A percentile compares a stretch with the other conserved stretches of the same genome.
phyloP scores from a whole-genome alignment of 2,329 filamentous ascomycete species.

The Trichoderma harzianum region DNA sequence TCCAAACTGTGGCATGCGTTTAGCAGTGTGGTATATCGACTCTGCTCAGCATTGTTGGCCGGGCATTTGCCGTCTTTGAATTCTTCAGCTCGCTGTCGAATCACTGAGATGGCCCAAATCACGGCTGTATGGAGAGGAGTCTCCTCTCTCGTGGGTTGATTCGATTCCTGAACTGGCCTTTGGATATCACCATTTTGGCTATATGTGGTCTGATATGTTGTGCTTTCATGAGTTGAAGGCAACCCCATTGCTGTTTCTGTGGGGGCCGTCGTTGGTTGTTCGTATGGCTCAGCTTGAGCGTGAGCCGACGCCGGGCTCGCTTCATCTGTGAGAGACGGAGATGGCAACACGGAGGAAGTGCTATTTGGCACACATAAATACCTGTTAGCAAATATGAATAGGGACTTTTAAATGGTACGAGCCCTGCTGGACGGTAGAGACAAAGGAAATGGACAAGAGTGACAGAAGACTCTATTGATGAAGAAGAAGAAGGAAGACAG shows the following conservation, averaged over 20 bases:
- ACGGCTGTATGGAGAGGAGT: neutral
- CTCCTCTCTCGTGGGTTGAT: neutral
- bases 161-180: neutral
- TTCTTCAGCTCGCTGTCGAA: neutral
- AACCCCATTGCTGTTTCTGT: neutral
- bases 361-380: neutral
- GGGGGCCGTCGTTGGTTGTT: neutral
- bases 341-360: constrained; percentile 47
- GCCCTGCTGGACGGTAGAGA: too few relatives aligned
- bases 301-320: constrained; percentile 41
- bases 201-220: neutral
- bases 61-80: constrained; percentile 3
- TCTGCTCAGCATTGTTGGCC: constrained; percentile 32
- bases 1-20: constrained; percentile 57
- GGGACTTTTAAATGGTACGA: too few relatives aligned
- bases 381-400: neutral
- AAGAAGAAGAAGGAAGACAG: too few relatives aligned
- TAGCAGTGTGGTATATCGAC: constrained; percentile 52
- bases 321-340: constrained; percentile 62
- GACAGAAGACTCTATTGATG: neutral
- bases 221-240: neutral
- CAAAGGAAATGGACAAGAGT: neutral
- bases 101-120: neutral
- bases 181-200: neutral
- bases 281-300: neutral